A percentile compares a stretch with the other conserved stretches of the same genome.
These are phyloP conservation scores for Triglochin maritima DNA, from an alignment of 106 monocot genomes.

Conservation along the genomic window DNA sequence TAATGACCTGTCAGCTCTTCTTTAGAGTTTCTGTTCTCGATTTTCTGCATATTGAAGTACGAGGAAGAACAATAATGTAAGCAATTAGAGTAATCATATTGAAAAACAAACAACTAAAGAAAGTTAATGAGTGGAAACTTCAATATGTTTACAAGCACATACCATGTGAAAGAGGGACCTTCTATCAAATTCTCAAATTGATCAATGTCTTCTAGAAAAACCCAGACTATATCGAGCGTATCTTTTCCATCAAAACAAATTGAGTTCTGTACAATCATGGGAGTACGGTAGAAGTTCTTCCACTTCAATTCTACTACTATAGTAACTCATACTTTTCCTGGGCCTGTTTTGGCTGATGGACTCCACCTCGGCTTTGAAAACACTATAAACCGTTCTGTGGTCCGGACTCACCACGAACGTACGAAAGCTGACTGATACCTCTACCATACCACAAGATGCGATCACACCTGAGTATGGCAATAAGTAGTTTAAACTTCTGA, in stretches of 20 bases:
- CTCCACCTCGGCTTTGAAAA: constrained; percentile 64
- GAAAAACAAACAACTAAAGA: no score
- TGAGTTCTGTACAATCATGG: constrained; percentile 40
- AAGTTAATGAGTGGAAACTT: no score
- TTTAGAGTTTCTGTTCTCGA: no score
- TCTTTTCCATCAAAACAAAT: constrained; percentile 23
- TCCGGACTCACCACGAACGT: constrained; percentile 78
- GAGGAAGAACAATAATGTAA: no score
- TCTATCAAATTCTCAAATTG: no score
- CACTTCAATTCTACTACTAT: constrained; percentile 43
- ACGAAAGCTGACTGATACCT: constrained; percentile 57
- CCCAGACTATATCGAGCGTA: no score
- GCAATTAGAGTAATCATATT: no score
- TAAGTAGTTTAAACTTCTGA: not conserved
- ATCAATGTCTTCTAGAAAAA: no score
- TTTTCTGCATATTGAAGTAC: no score
- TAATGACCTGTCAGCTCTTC: no score
- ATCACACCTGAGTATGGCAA: constrained; percentile 45
- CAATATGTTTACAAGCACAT: no score
- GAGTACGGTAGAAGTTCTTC: constrained; percentile 62
- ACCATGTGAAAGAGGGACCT: no score
- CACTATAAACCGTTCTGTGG: constrained; percentile 62
- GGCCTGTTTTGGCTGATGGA: constrained; percentile 24
- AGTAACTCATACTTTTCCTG: constrained; percentile 20
- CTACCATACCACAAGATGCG: constrained; percentile 70